These are phyloP conservation scores for Cetradonia linearis DNA, from an alignment of 495 filamentous ascomycete species.

Conservation along the genomic window DNA sequence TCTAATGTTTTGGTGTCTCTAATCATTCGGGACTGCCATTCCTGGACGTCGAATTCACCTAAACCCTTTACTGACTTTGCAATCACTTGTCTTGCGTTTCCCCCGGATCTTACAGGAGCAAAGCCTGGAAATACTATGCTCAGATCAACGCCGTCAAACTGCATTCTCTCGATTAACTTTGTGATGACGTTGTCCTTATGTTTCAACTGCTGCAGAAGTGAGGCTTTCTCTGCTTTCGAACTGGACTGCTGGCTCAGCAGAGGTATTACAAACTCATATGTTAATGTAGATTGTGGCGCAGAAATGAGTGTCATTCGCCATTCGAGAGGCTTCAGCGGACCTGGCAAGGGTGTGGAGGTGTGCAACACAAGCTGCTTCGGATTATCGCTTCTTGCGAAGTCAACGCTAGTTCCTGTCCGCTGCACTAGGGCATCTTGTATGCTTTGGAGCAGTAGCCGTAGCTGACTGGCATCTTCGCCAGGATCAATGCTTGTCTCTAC, in stretches of 20 bases:
- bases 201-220: conserved; percentile 48
- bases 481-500: conserved; percentile 76
- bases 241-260: conserved; percentile 48
- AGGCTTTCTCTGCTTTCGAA: conserved; percentile 40
- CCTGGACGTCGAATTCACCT: conserved; percentile 36
- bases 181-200: conserved; percentile 74
- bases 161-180: conserved; percentile 69
- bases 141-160: conserved; percentile 55
- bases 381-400: conserved; percentile 23
- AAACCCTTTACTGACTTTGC: conserved; percentile 39
- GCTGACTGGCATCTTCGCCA: conserved; percentile 61
- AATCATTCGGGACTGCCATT: conserved; percentile 29
- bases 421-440: conserved; percentile 52
- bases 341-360: conserved; percentile 52
- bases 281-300: conserved; percentile 42
- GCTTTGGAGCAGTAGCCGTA: conserved; percentile 61
- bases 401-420: conserved; percentile 30
- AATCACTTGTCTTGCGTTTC: conserved; percentile 29
- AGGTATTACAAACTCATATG: conserved; percentile 57
- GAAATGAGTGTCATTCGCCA: conserved; percentile 57
- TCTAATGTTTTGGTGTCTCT: neutral
- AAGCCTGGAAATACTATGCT: conserved; percentile 60
- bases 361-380: conserved; percentile 43
- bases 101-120: conserved; percentile 34
- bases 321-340: conserved; percentile 53